These are phyloP conservation scores for Marchantia paleacea DNA, from an alignment of 225 moss, liverwort and hornwort species.

Conservation along the genomic window DNA sequence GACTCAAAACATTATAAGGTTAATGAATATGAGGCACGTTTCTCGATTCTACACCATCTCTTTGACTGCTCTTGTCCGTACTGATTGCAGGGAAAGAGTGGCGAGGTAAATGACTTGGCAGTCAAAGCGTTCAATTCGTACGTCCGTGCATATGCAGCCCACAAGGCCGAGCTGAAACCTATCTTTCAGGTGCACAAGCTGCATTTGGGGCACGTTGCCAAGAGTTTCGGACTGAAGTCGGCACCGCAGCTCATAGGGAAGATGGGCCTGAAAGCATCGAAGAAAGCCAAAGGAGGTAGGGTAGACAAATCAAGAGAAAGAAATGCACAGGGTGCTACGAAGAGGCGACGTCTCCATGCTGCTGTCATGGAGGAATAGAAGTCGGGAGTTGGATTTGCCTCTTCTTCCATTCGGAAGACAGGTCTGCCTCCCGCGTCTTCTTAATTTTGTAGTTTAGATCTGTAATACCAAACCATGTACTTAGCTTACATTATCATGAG, in stretches of 20 bases:
- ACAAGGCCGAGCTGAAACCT: conserved; percentile 84
- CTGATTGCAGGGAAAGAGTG: conserved; percentile 31
- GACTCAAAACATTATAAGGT: no score
- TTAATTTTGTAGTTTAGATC: conserved; percentile 9
- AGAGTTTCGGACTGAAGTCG: conserved; percentile 89
- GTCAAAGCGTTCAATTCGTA: conserved; percentile 92
- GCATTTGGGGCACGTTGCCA: conserved; percentile 93
- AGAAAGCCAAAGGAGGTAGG: conserved; percentile 61
- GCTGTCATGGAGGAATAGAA: conserved; percentile 58
- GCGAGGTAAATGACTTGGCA: conserved; percentile 62
- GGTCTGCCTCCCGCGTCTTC: background rate
- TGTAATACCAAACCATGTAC: background rate
- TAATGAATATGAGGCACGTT: no score
- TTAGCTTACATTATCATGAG: background rate
- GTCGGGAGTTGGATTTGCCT: background rate
- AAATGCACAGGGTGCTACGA: conserved; percentile 44
- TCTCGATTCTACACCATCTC: no score
- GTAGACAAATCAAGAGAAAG: conserved; percentile 45
- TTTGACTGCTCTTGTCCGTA: background rate
- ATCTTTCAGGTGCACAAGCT: conserved; percentile 92
- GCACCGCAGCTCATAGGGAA: conserved; percentile 80
- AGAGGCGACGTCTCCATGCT: conserved; percentile 59
- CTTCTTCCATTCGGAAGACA: background rate
- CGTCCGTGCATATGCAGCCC: conserved; percentile 91
- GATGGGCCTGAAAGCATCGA: conserved; percentile 46